Conservation (phyloP, 2,329 filamentous ascomycete species). For the Periconia sp. region DNA sequence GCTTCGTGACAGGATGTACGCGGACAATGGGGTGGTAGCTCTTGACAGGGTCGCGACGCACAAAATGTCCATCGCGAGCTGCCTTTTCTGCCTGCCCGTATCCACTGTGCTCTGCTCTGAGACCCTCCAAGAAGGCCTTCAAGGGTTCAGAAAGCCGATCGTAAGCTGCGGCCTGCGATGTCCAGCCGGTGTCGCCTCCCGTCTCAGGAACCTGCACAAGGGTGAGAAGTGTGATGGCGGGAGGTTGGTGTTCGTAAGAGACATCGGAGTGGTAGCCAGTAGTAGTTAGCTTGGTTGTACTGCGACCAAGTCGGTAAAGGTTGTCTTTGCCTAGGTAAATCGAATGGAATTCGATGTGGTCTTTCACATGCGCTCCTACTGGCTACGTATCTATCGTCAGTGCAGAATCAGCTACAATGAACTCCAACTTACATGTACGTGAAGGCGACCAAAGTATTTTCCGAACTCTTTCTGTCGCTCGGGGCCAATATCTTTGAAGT, state of each 20-base stretch:
- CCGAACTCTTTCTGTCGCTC: slow-evolving; percentile 52
- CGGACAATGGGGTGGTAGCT: slow-evolving; percentile 63
- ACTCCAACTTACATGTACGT: slow-evolving; percentile 23
- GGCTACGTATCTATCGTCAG: slow-evolving; percentile 10
- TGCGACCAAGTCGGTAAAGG: slow-evolving; percentile 31
- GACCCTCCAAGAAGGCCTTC: slow-evolving; percentile 13
- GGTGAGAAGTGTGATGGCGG: slow-evolving; percentile 56
- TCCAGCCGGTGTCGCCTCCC: slow-evolving; percentile 56
- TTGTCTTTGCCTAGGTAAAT: slow-evolving; percentile 34
- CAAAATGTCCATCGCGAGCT: slow-evolving; percentile 18
- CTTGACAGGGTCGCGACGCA: slow-evolving; percentile 43
- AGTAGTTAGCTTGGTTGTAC: slow-evolving; percentile 41
- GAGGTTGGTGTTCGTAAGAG: slow-evolving; percentile 19
- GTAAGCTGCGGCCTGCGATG: slow-evolving; percentile 53
- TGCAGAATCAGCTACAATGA: no score
- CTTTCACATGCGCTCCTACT: slow-evolving; percentile 31
- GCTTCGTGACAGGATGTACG: slow-evolving; percentile 77
- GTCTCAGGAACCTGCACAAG: slow-evolving; percentile 58
- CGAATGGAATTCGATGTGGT: slow-evolving; percentile 32
- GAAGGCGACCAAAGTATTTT: slow-evolving; percentile 48
- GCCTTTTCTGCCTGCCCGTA: slow-evolving; percentile 10
- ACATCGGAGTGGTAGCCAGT: slow-evolving; percentile 47
- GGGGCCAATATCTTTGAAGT: slow-evolving; percentile 54
- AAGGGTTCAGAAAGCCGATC: slow-evolving; percentile 25
- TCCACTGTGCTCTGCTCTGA: slow-evolving; percentile 12